Percentiles rank a stretch among this genome's conserved stretches.
Evolutionary conservation across 768 basidiomycete species (phyloP).

Genomic region (Trametes sanguinea): DNA sequence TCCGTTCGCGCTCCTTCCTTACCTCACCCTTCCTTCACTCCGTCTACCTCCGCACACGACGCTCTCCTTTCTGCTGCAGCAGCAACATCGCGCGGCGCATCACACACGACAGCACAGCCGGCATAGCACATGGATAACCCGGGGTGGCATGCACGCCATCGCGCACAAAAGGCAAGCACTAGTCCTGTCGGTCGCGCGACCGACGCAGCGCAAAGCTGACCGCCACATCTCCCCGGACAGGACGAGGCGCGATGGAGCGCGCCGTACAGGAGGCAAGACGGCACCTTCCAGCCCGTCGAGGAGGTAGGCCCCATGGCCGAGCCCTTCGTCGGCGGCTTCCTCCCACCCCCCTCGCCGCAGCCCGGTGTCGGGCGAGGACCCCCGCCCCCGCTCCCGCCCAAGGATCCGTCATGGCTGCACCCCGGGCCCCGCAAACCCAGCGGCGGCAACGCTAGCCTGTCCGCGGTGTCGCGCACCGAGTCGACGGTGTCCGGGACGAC

Average conservation of each 20-base stretch:
- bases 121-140: constrained; percentile 61
- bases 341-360: constrained; percentile 30
- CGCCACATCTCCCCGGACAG: constrained; percentile 1
- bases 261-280: constrained; percentile 48
- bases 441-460: constrained; percentile 11
- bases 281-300: constrained; percentile 54
- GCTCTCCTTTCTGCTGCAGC: background rate
- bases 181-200: constrained; percentile 22
- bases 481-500: constrained; percentile 8
- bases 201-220: constrained; percentile 31
- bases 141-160: constrained; percentile 73
- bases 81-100: background rate
- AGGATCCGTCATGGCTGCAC: constrained; percentile 37
- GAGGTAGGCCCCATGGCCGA: constrained; percentile 64
- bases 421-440: constrained; percentile 10
- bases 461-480: constrained; percentile 9
- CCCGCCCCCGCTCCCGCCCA: constrained; percentile 52
- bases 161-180: constrained; percentile 54
- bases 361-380: constrained; percentile 33
- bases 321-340: constrained; percentile 59
- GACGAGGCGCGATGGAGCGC: constrained; percentile 29
- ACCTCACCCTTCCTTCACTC: background rate
- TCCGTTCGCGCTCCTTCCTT: background rate
- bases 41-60: constrained; percentile 6
- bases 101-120: background rate